Evolutionary conservation across 2,329 filamentous ascomycete genomes (phyloP).

Genomic region (Graphilbum ipis-grandicollis): DNA sequence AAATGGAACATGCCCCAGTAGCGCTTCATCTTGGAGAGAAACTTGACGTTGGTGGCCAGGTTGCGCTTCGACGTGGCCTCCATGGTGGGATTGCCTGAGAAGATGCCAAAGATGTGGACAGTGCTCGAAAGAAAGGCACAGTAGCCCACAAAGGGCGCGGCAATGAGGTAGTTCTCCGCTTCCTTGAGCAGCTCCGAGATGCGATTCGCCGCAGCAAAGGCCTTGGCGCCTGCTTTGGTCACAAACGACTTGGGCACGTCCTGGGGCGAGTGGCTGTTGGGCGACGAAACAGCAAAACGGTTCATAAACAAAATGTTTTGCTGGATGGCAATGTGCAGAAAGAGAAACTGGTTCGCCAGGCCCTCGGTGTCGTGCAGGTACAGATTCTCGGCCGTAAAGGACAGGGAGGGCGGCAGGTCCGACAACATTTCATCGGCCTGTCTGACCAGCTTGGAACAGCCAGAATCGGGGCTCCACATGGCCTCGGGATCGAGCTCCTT

Average conservation of each 20-base stretch:
- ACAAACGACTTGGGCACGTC: slow-evolving; percentile 67
- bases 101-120: slow-evolving; percentile 85
- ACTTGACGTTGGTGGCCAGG: slow-evolving; percentile 73
- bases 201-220: slow-evolving; percentile 67
- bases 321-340: slow-evolving; percentile 77
- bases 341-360: slow-evolving; percentile 80
- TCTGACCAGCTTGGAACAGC: slow-evolving; percentile 51
- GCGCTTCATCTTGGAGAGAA: slow-evolving; percentile 85
- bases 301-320: slow-evolving; percentile 85
- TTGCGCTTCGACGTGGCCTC: slow-evolving; percentile 70
- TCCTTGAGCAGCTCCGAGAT: slow-evolving; percentile 76
- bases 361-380: slow-evolving; percentile 70
- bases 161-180: slow-evolving; percentile 60
- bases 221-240: slow-evolving; percentile 54
- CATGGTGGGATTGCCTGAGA: slow-evolving; percentile 63
- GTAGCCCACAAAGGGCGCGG: slow-evolving; percentile 87
- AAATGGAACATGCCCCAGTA: slow-evolving; percentile 99
- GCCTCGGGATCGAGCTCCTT: slow-evolving; percentile 60
- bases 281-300: slow-evolving; percentile 63
- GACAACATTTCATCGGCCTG: slow-evolving; percentile 54
- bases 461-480: slow-evolving; percentile 71
- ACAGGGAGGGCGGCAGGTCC: slow-evolving; percentile 51
- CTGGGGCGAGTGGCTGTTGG: slow-evolving; percentile 43
- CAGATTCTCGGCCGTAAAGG: slow-evolving; percentile 67
- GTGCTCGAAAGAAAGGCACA: slow-evolving; percentile 86